Conservation (phyloP, 1,139 yeast genomes). For the Yamadazyma membranifaciens region DNA sequence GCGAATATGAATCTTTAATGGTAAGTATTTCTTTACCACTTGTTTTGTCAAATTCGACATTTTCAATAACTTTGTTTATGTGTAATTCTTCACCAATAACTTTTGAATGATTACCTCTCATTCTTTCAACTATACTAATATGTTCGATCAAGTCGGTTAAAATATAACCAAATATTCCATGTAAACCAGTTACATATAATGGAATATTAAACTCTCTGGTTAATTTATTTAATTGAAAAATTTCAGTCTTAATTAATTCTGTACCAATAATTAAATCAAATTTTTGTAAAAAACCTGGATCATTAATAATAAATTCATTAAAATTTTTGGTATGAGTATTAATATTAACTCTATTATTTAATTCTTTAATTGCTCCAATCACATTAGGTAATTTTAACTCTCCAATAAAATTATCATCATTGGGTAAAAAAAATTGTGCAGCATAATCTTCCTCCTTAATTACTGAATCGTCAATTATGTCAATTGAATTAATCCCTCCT, state of each 20-base stretch:
- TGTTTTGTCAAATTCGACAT: constrained; percentile 32
- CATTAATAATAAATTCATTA: constrained; percentile 18
- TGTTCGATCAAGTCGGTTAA: constrained; percentile 77
- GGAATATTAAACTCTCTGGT: constrained; percentile 61
- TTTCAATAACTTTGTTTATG: constrained; percentile 49
- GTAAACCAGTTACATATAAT: constrained; percentile 64
- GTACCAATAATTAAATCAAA: constrained; percentile 79
- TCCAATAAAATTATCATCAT: constrained; percentile 49
- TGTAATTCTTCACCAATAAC: constrained; percentile 46
- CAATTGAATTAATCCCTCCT: constrained; percentile 83
- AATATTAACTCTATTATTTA: constrained; percentile 74
- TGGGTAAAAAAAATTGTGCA: constrained; percentile 75
- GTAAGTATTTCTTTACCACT: constrained; percentile 52
- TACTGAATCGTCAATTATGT: constrained; percentile 58
- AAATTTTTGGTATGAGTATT: constrained; percentile 38
- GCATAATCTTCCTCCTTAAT: constrained; percentile 67
- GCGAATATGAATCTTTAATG: constrained; percentile 52
- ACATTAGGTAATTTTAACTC: constrained; percentile 54
- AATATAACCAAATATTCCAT: constrained; percentile 82
- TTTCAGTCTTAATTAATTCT: constrained; percentile 49
- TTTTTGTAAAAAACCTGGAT: constrained; percentile 44
- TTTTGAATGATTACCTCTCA: constrained; percentile 52
- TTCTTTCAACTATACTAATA: constrained; percentile 39
- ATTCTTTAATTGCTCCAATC: constrained; percentile 54
- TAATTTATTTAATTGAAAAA: constrained; percentile 45